Base-by-base conservation (phyloP, 371 early-diverging fungal genomes). In the Rhizomucor pusillus region DNA sequence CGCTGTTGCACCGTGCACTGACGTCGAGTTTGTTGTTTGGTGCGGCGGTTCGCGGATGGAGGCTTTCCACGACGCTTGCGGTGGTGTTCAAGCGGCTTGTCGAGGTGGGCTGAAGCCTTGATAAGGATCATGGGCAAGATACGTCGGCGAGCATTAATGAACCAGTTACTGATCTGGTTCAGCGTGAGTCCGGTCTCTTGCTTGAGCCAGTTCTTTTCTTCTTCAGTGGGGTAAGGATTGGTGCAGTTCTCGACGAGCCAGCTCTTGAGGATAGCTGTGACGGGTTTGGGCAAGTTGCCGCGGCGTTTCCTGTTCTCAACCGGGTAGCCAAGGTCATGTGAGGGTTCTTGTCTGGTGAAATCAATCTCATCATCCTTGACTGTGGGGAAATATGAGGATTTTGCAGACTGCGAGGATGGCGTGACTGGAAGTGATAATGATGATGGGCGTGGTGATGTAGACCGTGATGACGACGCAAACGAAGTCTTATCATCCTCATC, bases 201-300 rank as follows among this genome's bases (percentile, higher is more conserved):
- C 93, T 57, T 92, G 71, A 25, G 96, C 97, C 50, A 94, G 70
- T 36, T 89, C 86, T 60, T 96, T 81, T 59, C 99, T 81, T 57
- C 82, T 47, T 89, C 90, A 11, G 79, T 81, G 0, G 92, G 92
- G 57, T 89, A 91, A 12, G 92, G 90, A 50, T 90, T 81, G 39
- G 73, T 75, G 25, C 80, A 77, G 60, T 91, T 75, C 52, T 86
- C 79, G 61, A 81, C 71, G 18, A 91, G 68, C 90, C 91, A 91
- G 20, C 65, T 55, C 62, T 84, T 82, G 23, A 90, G 69, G 35
- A 77, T 69, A 19, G 79, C 74, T 9, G 83, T 81, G 25, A 84
- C 81, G 0, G 71, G 64, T 34, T 78, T 79, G 19, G 80, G 81
- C 9, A 80, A 63, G 50, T 83, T 83, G 35, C 80, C 80, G 20